Percentiles rank a stretch among this genome's conserved stretches.
These are phyloP conservation scores for Penicillium brasilianum DNA, from an alignment of 2,329 filamentous ascomycete species.

Conservation along the genomic window DNA sequence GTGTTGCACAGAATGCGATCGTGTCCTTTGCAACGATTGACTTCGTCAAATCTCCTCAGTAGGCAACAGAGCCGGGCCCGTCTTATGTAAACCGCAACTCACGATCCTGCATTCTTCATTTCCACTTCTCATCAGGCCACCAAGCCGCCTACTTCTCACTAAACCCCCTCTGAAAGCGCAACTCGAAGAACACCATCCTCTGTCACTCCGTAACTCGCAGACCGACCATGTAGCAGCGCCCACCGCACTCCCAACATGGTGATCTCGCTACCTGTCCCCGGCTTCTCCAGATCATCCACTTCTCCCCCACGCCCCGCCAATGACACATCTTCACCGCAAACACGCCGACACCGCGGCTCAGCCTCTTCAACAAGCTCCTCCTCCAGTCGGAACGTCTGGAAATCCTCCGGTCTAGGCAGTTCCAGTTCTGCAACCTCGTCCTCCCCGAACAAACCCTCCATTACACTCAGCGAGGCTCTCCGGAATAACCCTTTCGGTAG, in stretches of 20 bases:
- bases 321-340: slow-evolving; percentile 23
- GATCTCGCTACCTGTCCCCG: slow-evolving; percentile 45
- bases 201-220: neutral
- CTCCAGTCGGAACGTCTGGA: slow-evolving; percentile 21
- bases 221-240: slow-evolving; percentile 41
- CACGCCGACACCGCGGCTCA: slow-evolving; percentile 23
- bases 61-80: slow-evolving; percentile 3
- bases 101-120: slow-evolving; percentile 11
- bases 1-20: neutral
- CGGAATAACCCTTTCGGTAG: slow-evolving; percentile 52
- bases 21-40: too few species aligned
- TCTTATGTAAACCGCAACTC: slow-evolving; percentile 16
- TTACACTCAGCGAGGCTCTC: slow-evolving; percentile 50
- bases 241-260: slow-evolving; percentile 39
- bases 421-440: slow-evolving; percentile 15
- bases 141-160: neutral
- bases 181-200: neutral
- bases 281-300: slow-evolving; percentile 41
- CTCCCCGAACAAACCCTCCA: slow-evolving; percentile 33
- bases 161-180: neutral
- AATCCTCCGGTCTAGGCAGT: slow-evolving; percentile 15
- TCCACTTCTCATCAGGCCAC: slow-evolving; percentile 1
- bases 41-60: neutral
- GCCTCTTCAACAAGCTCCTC: slow-evolving; percentile 23
- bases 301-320: slow-evolving; percentile 38